These are phyloP conservation scores for Strobilomyces echinocephalus DNA, from an alignment of 768 basidiomycete species.

Conservation along the genomic window DNA sequence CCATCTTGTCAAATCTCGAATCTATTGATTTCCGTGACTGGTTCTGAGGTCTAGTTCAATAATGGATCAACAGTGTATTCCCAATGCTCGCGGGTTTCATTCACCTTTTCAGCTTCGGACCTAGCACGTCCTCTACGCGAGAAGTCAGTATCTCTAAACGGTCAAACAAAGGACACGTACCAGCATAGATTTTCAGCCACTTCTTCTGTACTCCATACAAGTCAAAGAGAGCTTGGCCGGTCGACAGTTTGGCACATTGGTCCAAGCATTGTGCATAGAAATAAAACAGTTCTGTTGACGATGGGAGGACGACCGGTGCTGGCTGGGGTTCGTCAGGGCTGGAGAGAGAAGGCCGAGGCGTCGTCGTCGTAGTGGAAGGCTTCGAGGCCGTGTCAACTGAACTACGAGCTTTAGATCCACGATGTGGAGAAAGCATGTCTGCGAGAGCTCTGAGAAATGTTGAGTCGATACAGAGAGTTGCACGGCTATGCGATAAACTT, in stretches of 20 bases:
- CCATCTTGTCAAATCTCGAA: slow-evolving; percentile 65
- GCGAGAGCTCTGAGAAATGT: slow-evolving; percentile 59
- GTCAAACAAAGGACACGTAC: slow-evolving; percentile 32
- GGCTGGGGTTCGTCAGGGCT: slow-evolving; percentile 43
- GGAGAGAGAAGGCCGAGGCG: slow-evolving; percentile 35
- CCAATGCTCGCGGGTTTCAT: slow-evolving; percentile 3
- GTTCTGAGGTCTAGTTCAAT: slow-evolving; percentile 35
- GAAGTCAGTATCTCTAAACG: neutral
- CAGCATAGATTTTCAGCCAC: slow-evolving; percentile 92
- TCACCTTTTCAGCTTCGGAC: slow-evolving; percentile 69
- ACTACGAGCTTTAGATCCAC: slow-evolving; percentile 55
- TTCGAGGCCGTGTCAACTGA: slow-evolving; percentile 57
- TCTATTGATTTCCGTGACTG: slow-evolving; percentile 69
- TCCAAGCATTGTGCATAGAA: slow-evolving; percentile 95
- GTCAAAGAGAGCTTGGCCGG: slow-evolving; percentile 78
- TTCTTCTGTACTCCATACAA: slow-evolving; percentile 81
- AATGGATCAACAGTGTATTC: neutral
- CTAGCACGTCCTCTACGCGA: slow-evolving; percentile 76
- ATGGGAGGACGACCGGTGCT: slow-evolving; percentile 72
- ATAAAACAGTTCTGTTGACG: slow-evolving; percentile 95
- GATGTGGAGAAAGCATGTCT: slow-evolving; percentile 86
- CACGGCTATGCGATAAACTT: slow-evolving; percentile 34
- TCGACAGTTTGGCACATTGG: slow-evolving; percentile 87
- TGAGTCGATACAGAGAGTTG: neutral
- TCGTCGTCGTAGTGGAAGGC: slow-evolving; percentile 24